Base-by-base conservation (phyloP, 352 stramenopile genomes). In the Achlya hypogyna region DNA sequence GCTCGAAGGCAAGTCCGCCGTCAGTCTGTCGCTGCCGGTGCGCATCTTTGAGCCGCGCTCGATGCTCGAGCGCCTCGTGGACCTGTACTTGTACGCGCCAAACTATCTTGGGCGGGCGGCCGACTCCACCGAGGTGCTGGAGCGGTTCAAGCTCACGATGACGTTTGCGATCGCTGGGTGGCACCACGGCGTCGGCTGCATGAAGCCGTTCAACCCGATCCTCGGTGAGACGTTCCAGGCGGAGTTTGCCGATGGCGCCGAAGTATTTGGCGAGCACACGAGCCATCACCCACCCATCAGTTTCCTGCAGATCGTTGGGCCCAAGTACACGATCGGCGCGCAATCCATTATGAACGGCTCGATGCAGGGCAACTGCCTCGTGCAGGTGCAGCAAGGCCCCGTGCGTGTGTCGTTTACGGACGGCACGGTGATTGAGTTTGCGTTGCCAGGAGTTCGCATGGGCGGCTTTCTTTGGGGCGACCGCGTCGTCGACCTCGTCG, bases 141-240 rank as follows among this genome's bases (percentile, higher is more conserved):
- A 93, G 69, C 81, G 85, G 2, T 82, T 93, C 54, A 93, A 93
- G 71, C 77, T 87, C 64, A 83, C 91, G 10, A 82, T 94, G 67
- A 75, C 77, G 34, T 91, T 89, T 59, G 82, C 82, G 0, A 79
- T 94, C 31, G 82, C 85, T 8, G 85, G 85, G 0, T 72, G 91
- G 71, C 85, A 94, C 53, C 82, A 90, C 72, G 82, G 80, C 56
- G 84, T 91, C 23, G 83, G 85, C 4, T 83, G 91, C 65, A 68
- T 93, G 32, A 93, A 93, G 73, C 85, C 85, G 14, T 93, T 93
- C 69, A 93, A 91, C 64, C 85, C 85, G 34, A 93, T 93, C 31
- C 62, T 93, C 25, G 85, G 85, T 16, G 85, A 93, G 62, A 93
- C 85, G 22, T 91, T 79, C 51, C 82, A 93, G 68, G 79, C 77